Evolutionary conservation across 352 stramenopile species (phyloP).

Genomic region (Pythium utonaiense): DNA sequence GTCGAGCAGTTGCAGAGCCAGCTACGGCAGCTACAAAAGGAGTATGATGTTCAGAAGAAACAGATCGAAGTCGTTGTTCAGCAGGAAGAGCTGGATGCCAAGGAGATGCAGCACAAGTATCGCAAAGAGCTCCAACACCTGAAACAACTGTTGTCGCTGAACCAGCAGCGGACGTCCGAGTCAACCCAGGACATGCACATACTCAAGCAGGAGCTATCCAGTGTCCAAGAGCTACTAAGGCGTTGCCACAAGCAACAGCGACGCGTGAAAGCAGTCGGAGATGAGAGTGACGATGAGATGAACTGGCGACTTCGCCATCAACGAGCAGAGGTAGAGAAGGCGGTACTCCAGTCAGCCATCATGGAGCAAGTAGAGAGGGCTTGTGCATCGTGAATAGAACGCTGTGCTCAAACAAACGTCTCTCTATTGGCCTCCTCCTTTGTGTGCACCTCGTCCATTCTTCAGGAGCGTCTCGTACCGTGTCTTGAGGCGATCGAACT

Average conservation of each 20-base stretch:
- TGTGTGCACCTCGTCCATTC: slow-evolving; percentile 11
- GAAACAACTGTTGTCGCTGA: slow-evolving; percentile 44
- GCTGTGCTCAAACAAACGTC: not conserved
- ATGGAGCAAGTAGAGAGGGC: slow-evolving; percentile 37
- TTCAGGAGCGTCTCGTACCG: slow-evolving; percentile 47
- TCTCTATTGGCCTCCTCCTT: not conserved
- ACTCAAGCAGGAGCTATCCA: slow-evolving; percentile 45
- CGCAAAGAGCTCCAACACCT: slow-evolving; percentile 39
- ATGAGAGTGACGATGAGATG: slow-evolving; percentile 5
- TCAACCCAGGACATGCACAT: slow-evolving; percentile 48
- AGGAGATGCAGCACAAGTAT: slow-evolving; percentile 25
- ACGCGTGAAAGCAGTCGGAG: not conserved
- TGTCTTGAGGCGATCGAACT: slow-evolving; percentile 65
- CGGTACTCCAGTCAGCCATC: slow-evolving; percentile 35
- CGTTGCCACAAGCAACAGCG: slow-evolving; percentile 23
- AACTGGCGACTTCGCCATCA: slow-evolving; percentile 7
- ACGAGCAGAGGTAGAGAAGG: slow-evolving; percentile 27
- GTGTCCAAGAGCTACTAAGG: slow-evolving; percentile 44
- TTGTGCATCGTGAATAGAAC: not conserved
- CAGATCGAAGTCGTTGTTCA: slow-evolving; percentile 19
- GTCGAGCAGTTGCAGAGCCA: slow-evolving; percentile 18
- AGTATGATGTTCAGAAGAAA: slow-evolving; percentile 14
- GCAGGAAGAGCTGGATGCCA: slow-evolving; percentile 20
- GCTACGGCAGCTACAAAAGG: slow-evolving; percentile 23
- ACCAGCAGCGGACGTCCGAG: slow-evolving; percentile 39